Evolutionary conservation across 2,329 filamentous ascomycete genomes (phyloP).

Genomic region (Trichoderma oligosporum): DNA sequence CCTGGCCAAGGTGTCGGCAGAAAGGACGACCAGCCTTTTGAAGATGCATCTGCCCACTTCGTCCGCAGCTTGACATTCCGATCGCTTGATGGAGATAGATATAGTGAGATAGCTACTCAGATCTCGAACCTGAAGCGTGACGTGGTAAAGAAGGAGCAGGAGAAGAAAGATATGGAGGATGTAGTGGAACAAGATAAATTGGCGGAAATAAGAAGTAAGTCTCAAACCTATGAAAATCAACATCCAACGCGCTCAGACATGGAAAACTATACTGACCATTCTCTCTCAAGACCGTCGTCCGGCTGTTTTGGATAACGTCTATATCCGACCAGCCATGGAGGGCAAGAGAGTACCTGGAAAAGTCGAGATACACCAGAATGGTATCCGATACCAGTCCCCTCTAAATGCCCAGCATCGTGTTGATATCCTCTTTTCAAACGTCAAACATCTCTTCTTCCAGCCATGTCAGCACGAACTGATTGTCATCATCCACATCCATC

Average conservation of each 20-base stretch:
- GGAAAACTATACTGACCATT: conserved; percentile 38
- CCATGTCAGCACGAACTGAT: conserved; percentile 94
- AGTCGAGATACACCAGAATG: conserved; percentile 97
- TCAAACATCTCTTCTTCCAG: conserved; percentile 98
- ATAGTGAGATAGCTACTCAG: conserved; percentile 85
- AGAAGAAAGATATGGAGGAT: conserved; percentile 99
- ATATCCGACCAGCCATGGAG: conserved; percentile 90
- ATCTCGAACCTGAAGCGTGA: conserved; percentile 97
- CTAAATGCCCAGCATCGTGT: conserved; percentile 77
- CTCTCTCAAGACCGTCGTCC: conserved; percentile 72
- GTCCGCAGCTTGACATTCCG: conserved; percentile 93
- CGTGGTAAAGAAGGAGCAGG: conserved; percentile 85
- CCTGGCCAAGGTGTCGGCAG: conserved; percentile 95
- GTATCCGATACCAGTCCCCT: conserved; percentile 88
- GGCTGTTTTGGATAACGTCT: conserved; percentile 86
- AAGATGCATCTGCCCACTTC: conserved; percentile 93
- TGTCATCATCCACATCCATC: conserved; percentile 95
- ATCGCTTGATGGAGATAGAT: conserved; percentile 81
- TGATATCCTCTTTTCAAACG: conserved; percentile 95
- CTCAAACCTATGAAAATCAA: not conserved
- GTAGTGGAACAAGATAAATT: conserved; percentile 99
- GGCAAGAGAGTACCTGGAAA: conserved; percentile 95
- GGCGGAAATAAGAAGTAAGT: conserved; percentile 82
- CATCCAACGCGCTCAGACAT: not conserved
- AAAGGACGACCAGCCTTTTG: conserved; percentile 96